phyloP scores from a whole-genome alignment of 768 basidiomycete species.

The Agrocybe pediades region DNA sequence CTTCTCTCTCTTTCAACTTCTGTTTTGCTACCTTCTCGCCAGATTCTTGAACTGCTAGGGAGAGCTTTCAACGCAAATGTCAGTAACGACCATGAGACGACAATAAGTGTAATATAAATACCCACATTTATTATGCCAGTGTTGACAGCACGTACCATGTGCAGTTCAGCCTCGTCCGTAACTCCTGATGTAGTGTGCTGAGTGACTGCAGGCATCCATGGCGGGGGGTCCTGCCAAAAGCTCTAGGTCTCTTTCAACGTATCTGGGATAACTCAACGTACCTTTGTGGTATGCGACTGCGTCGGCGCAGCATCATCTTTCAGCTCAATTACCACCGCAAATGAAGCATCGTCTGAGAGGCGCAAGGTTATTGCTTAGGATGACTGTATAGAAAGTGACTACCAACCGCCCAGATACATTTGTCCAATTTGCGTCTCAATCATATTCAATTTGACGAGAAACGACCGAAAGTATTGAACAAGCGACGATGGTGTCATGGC shows the following conservation, averaged over 20 bases:
- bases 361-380: background rate
- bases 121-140: conserved; percentile 79
- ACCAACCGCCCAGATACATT: conserved; percentile 53
- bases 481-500: conserved; percentile 68
- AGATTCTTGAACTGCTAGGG: conserved; percentile 80
- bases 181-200: conserved; percentile 70
- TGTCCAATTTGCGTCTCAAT: conserved; percentile 71
- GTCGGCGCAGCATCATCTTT: conserved; percentile 64
- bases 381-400: too few relatives aligned
- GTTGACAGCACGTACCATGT: conserved; percentile 78
- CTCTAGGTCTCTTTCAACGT: background rate
- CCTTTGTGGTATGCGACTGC: conserved; percentile 45
- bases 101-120: background rate
- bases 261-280: conserved; percentile 9
- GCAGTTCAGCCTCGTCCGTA: conserved; percentile 68
- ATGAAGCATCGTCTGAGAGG: conserved; percentile 66
- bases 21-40: conserved; percentile 59
- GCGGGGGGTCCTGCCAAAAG: conserved; percentile 58
- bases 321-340: conserved; percentile 82
- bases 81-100: conserved; percentile 1
- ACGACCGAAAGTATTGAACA: conserved; percentile 78
- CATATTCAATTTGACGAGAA: conserved; percentile 79
- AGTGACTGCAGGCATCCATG: conserved; percentile 77
- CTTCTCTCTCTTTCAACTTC: conserved; percentile 20
- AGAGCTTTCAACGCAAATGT: conserved; percentile 68